These are phyloP conservation scores for Lactarius deliciosus DNA, from an alignment of 768 basidiomycete species.

Conservation along the genomic window DNA sequence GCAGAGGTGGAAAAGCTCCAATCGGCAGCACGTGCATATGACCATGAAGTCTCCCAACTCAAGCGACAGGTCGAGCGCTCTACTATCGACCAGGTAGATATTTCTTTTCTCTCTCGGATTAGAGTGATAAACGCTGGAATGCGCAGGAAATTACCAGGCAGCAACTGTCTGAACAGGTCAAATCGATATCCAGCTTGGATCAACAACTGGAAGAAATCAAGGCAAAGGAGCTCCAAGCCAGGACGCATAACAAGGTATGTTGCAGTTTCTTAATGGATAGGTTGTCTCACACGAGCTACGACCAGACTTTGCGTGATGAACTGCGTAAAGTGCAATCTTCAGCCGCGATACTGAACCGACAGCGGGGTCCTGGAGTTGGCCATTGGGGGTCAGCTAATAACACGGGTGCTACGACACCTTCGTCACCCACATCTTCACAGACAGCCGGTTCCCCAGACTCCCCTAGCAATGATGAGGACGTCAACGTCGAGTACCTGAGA, in stretches of 20 bases:
- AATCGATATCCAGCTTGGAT: conserved; percentile 55
- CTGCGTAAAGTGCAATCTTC: conserved; percentile 94
- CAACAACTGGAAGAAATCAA: conserved; percentile 73
- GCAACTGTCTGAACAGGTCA: conserved; percentile 48
- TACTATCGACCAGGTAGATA: conserved; percentile 62
- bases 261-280: neutral
- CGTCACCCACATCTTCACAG: conserved; percentile 42
- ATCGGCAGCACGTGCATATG: conserved; percentile 48
- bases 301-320: conserved; percentile 86
- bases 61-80: conserved; percentile 48
- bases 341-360: conserved; percentile 82
- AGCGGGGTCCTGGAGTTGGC: conserved; percentile 91
- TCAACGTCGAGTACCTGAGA: conserved; percentile 93
- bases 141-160: conserved; percentile 45
- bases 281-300: conserved; percentile 1
- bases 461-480: conserved; percentile 73
- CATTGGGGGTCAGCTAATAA: conserved; percentile 69
- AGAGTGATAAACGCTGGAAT: conserved; percentile 4
- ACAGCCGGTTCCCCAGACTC: conserved; percentile 37
- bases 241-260: conserved; percentile 74
- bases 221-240: conserved; percentile 65
- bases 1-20: conserved; percentile 54
- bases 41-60: conserved; percentile 56
- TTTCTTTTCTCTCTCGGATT: neutral
- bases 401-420: conserved; percentile 33